Evolutionary conservation across 2,329 filamentous ascomycete species (phyloP).

Genomic region (Ilyonectria sp.): DNA sequence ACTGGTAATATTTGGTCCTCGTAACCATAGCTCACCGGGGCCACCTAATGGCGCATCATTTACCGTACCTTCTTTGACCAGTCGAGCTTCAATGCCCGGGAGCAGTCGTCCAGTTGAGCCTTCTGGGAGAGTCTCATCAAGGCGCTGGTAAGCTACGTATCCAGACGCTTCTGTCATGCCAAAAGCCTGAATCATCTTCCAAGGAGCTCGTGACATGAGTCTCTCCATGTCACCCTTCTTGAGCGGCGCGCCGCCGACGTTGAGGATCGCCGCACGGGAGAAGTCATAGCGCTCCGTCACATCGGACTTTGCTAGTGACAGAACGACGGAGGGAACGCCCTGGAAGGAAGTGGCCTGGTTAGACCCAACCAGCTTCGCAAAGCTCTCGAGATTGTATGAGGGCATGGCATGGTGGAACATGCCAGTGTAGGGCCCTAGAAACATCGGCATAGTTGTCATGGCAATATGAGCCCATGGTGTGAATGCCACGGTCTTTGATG

Average conservation of each 20-base stretch:
- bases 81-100: constrained; percentile 56
- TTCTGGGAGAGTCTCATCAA: constrained; percentile 50
- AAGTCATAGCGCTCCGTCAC: constrained; percentile 55
- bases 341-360: constrained; percentile 57
- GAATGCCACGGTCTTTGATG: constrained; percentile 56
- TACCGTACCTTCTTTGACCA: constrained; percentile 55
- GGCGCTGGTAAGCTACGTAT: constrained; percentile 59
- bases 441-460: constrained; percentile 61
- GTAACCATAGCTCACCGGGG: constrained; percentile 60
- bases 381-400: constrained; percentile 54
- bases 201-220: constrained; percentile 51
- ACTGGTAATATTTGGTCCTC: constrained; percentile 60
- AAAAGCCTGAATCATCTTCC: constrained; percentile 59
- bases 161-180: constrained; percentile 63
- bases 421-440: constrained; percentile 60
- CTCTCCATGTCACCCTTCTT: constrained; percentile 53
- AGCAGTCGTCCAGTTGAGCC: constrained; percentile 56
- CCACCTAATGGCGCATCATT: constrained; percentile 55
- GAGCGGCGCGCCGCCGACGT: constrained; percentile 54
- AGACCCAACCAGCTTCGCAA: constrained; percentile 53
- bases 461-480: constrained; percentile 62
- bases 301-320: constrained; percentile 55
- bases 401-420: constrained; percentile 63
- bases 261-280: constrained; percentile 54
- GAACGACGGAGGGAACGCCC: constrained; percentile 57